Percentiles rank a stretch among this genome's conserved stretches.
phyloP scores from a whole-genome alignment of 257 asterid genomes.

The Penstemon davidsonii region DNA sequence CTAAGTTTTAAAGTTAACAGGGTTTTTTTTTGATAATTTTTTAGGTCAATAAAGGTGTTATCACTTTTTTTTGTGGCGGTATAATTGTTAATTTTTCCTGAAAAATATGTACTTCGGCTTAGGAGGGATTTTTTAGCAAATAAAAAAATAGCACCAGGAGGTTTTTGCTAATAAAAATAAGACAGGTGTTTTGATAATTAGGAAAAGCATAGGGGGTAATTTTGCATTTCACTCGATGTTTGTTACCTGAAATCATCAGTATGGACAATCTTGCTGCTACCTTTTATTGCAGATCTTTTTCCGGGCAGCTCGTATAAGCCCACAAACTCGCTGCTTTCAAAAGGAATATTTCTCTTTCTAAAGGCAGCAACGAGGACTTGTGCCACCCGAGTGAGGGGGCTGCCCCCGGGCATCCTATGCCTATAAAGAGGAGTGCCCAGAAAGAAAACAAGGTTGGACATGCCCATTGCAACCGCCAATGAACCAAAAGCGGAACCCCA shows the following conservation, averaged over 20 bases:
- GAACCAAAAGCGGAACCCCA: conserved; percentile 97
- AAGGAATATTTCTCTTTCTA: conserved; percentile 66
- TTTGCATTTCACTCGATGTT: no score
- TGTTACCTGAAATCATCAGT: conserved; percentile 85
- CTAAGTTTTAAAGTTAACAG: no score
- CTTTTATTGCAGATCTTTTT: conserved; percentile 80
- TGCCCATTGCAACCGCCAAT: conserved; percentile 90
- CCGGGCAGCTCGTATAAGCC: conserved; percentile 91
- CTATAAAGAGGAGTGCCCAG: conserved; percentile 89
- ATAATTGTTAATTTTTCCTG: no score
- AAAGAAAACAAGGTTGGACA: conserved; percentile 84
- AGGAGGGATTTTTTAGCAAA: no score
- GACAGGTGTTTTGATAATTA: no score
- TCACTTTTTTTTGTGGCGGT: no score
- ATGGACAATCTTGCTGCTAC: conserved; percentile 85
- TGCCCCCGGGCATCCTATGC: conserved; percentile 92
- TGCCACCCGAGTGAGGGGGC: conserved; percentile 92
- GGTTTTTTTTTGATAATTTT: no score
- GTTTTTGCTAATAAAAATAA: no score
- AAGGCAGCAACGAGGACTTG: conserved; percentile 88
- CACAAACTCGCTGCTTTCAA: conserved; percentile 68
- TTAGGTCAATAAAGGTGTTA: no score
- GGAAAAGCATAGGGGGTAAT: no score
- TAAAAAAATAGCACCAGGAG: no score
- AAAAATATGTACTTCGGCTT: no score